phyloP scores from a whole-genome alignment of 768 basidiomycete species.

The Lanmaoa pseudosensibilis region DNA sequence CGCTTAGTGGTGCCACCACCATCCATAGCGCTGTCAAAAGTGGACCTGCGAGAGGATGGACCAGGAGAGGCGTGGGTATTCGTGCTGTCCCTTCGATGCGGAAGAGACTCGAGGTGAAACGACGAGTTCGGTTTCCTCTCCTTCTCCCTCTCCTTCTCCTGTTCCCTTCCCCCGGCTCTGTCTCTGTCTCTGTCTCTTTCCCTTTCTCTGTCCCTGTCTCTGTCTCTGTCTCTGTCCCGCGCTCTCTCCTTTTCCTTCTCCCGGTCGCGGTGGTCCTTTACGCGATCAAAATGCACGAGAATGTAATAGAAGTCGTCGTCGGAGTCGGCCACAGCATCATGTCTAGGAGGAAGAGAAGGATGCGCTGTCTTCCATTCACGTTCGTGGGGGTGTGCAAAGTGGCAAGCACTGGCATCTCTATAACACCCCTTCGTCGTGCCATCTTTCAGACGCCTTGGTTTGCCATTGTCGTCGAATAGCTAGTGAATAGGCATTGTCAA shows the following conservation, averaged over 20 bases:
- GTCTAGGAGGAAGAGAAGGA: conserved; percentile 27
- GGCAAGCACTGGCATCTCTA: conserved; percentile 22
- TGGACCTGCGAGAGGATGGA: conserved; percentile 17
- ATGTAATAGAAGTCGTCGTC: conserved; percentile 26
- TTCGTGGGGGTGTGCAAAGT: conserved; percentile 35
- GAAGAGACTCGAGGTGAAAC: conserved; percentile 7
- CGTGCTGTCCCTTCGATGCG: conserved; percentile 20
- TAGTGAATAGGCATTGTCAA: conserved; percentile 12
- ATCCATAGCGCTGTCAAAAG: conserved; percentile 9
- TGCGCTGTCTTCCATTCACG: conserved; percentile 34
- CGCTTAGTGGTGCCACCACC: conserved; percentile 8
- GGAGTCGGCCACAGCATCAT: conserved; percentile 19
- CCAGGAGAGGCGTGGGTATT: conserved; percentile 11
- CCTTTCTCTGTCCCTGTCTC: not conserved
- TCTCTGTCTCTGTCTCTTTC: not conserved
- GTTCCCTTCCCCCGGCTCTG: not conserved
- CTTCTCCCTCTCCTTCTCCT: not conserved
- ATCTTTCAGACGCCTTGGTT: conserved; percentile 20
- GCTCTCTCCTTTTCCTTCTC: conserved; percentile 10
- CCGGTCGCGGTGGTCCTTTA: conserved; percentile 9
- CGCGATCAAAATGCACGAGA: conserved; percentile 8
- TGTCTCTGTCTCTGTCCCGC: not conserved
- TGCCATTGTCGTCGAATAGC: conserved; percentile 33
- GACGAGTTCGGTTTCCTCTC: conserved; percentile 15
- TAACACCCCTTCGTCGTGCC: conserved; percentile 23